Percentiles rank a stretch among this genome's conserved stretches.
These are phyloP conservation scores for Ganoderma lingzhi DNA, from an alignment of 1,284 basidiomycete genomes.

Conservation along the genomic window DNA sequence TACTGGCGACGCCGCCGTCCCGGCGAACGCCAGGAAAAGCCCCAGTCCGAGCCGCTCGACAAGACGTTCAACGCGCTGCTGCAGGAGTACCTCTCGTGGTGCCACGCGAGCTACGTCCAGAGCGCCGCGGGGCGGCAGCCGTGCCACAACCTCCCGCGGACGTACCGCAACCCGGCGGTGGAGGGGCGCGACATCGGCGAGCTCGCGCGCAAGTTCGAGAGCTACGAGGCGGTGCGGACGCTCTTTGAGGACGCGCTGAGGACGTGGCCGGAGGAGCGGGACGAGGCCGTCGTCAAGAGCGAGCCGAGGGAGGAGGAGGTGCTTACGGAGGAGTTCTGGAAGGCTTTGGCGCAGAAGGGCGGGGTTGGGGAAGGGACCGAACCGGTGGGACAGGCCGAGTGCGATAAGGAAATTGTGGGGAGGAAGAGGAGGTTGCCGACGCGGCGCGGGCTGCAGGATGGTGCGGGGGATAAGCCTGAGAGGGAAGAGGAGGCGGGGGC, in stretches of 20 bases:
- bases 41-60: background rate
- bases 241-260: constrained; percentile 3
- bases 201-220: constrained; percentile 2
- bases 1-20: background rate
- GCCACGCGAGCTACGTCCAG: background rate
- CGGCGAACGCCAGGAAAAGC: background rate
- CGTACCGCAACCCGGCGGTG: background rate
- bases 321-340: background rate
- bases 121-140: background rate
- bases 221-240: background rate
- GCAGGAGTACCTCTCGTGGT: background rate
- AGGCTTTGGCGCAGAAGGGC: background rate
- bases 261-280: constrained; percentile 4
- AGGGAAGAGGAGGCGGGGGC: background rate
- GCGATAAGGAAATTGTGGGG: background rate
- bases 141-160: background rate
- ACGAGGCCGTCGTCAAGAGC: background rate
- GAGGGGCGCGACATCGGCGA: background rate
- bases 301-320: constrained; percentile 1
- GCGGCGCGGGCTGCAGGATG: background rate
- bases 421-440: background rate
- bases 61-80: constrained; percentile 4
- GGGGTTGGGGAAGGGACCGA: background rate
- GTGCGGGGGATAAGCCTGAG: background rate
- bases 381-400: background rate